phyloP scores from a whole-genome alignment of 1,139 yeast genomes.

The Meyerozyma guilliermondii region DNA sequence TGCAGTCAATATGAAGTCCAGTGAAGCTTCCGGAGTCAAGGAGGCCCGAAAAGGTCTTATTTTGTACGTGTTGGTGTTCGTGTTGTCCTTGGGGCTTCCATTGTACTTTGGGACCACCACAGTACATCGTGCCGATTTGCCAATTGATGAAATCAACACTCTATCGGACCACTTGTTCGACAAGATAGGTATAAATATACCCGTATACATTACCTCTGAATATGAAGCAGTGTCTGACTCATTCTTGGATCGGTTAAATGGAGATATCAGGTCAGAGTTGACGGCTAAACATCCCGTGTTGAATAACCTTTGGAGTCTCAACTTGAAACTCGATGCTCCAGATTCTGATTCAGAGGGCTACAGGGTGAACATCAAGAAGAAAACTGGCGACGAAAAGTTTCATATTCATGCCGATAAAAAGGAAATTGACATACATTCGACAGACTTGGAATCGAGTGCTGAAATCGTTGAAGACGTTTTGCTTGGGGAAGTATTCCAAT shows the following conservation, averaged over 20 bases:
- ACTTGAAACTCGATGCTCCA: background rate
- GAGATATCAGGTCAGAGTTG: background rate
- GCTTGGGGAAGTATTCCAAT: slow-evolving; percentile 29
- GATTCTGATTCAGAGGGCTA: background rate
- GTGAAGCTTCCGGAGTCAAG: background rate
- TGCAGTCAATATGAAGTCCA: background rate
- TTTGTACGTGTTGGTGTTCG: slow-evolving; percentile 25
- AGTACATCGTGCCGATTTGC: slow-evolving; percentile 71
- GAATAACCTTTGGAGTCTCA: background rate
- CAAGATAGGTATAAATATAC: slow-evolving; percentile 45
- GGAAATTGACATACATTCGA: background rate
- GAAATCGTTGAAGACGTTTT: slow-evolving; percentile 16
- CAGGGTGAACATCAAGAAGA: background rate
- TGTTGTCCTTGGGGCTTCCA: slow-evolving; percentile 58
- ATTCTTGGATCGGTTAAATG: background rate
- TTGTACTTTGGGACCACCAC: slow-evolving; percentile 68
- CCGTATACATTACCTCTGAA: slow-evolving; percentile 26
- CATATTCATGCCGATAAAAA: background rate
- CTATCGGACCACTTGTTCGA: slow-evolving; percentile 30
- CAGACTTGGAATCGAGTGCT: background rate
- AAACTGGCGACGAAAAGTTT: background rate
- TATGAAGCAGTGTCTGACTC: background rate
- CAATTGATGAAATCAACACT: slow-evolving; percentile 46
- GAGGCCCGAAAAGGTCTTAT: background rate
- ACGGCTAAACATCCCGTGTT: background rate